Evolutionary conservation across 371 early-diverging fungal genomes (phyloP).

Genomic region (Mortierella sp.): DNA sequence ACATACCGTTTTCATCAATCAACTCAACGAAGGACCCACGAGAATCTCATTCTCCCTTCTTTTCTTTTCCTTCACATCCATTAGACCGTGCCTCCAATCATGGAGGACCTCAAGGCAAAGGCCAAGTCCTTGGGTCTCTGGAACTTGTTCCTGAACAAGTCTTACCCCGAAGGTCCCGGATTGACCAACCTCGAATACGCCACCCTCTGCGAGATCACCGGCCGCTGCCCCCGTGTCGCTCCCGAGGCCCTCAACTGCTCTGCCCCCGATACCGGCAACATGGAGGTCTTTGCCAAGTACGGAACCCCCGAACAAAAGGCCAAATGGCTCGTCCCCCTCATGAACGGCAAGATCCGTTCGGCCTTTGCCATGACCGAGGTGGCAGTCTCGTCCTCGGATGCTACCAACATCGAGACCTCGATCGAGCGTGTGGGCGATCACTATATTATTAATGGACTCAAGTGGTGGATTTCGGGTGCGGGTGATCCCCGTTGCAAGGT

Average conservation of each 20-base stretch:
- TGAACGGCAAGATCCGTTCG: conserved; percentile 93
- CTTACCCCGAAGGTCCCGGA: conserved; percentile 86
- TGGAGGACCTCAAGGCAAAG: conserved; percentile 91
- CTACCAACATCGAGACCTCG: conserved; percentile 92
- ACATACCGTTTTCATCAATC: background rate
- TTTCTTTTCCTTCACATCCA: background rate
- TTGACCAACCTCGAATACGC: conserved; percentile 96
- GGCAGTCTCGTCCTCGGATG: conserved; percentile 94
- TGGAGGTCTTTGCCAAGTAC: conserved; percentile 98
- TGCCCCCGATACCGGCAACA: conserved; percentile 99
- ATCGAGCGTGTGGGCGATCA: conserved; percentile 78
- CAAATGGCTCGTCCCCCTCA: conserved; percentile 87
- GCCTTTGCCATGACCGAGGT: conserved; percentile 99
- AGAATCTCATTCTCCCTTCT: background rate
- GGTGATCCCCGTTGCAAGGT: conserved; percentile 94
- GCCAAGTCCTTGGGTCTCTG: conserved; percentile 93
- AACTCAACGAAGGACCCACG: background rate
- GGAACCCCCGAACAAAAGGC: conserved; percentile 89
- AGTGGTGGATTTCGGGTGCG: conserved; percentile 98
- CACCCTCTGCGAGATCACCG: conserved; percentile 90
- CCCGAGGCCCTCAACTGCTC: conserved; percentile 94
- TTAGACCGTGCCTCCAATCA: conserved; percentile 81
- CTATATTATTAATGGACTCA: conserved; percentile 92
- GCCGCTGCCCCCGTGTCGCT: conserved; percentile 81
- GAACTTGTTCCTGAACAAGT: conserved; percentile 92